Base-by-base conservation (phyloP, 257 asterid genomes). In the Jacaranda copaia region DNA sequence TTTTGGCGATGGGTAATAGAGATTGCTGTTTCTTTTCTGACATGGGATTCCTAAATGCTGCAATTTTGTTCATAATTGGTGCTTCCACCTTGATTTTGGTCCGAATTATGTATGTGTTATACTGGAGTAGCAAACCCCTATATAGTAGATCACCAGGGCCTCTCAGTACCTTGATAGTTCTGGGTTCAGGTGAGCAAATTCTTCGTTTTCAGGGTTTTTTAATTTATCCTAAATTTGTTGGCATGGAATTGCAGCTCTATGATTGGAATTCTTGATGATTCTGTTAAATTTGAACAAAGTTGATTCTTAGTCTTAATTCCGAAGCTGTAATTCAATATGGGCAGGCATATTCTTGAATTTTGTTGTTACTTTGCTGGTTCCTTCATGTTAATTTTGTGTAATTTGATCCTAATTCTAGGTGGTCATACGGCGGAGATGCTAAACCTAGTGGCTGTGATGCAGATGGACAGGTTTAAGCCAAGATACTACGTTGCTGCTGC, bases 401-500 rank as follows among this genome's bases (percentile, higher is more conserved):
- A 5, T 43, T 49, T 70, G 70, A 74, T 76, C 81, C 2, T 63
- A 36, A 56, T 81, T 25, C 61, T 73, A 94, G 98, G 98, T 58
- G 99, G 99, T 38, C 99, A 95, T 85, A 93, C 98, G 5, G 98
- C 99, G 0, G 99, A 95, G 84, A 93, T 95, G 99, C 56, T 95
- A 77, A 90, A 93, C 73, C 80, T 96, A 72, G 85, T 96, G 38
- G 79, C 81, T 56, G 94, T 86, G 66, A 84, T 96, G 82, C 90
- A 90, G 85, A 87, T 84, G 77, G 90, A 89, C 19, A 85, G 84
- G 84, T 90, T 91, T 80, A 83, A 81, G 79, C 92, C 96, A 0
- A 89, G 98, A 66, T 87, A 85, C 76, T 95, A 91, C 75, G 77
- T 95, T 53, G 99, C 97, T 68, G 99, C 99, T 77, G 97, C 97